These are phyloP conservation scores for Plectranthus barbatus DNA, from an alignment of 257 asterid genomes.

Conservation along the genomic window DNA sequence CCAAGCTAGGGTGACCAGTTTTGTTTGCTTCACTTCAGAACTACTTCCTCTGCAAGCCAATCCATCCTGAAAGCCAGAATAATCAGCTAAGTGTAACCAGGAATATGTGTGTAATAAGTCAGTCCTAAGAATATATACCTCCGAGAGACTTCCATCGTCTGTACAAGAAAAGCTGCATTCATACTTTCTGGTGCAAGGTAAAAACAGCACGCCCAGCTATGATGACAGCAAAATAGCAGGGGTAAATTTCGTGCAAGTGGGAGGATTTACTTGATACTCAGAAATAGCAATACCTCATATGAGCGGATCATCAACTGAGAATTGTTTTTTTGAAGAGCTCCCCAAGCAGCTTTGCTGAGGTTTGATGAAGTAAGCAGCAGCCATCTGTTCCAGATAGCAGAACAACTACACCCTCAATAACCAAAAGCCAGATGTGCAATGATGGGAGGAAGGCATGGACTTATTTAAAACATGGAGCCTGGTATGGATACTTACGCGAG, in stretches of 20 bases:
- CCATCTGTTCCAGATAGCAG: slow-evolving; percentile 48
- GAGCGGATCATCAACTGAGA: slow-evolving; percentile 99
- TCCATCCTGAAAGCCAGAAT: slow-evolving; percentile 24
- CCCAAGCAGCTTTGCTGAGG: slow-evolving; percentile 99
- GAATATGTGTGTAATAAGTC: neutral
- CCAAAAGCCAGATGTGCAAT: slow-evolving; percentile 9
- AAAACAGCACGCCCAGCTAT: slow-evolving; percentile 83
- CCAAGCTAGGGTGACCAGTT: slow-evolving; percentile 66
- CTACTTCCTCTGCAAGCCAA: slow-evolving; percentile 12
- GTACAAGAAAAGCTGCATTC: slow-evolving; percentile 67
- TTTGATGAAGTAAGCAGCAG: slow-evolving; percentile 85
- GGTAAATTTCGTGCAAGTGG: slow-evolving; percentile 1
- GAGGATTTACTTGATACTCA: neutral
- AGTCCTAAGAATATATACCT: slow-evolving; percentile 19
- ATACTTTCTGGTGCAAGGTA: slow-evolving; percentile 46
- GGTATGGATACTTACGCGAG: slow-evolving; percentile 58
- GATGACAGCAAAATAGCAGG: slow-evolving; percentile 5
- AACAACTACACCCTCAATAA: neutral
- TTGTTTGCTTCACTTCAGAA: slow-evolving; percentile 36
- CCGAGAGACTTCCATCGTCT: slow-evolving; percentile 25
- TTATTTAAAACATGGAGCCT: neutral
- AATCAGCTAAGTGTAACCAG: neutral
- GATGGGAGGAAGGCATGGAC: neutral
- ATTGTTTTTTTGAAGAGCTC: slow-evolving; percentile 86
- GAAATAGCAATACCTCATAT: slow-evolving; percentile 49